phyloP scores from a whole-genome alignment of 768 basidiomycete genomes.

The Boletus reticuloceps region DNA sequence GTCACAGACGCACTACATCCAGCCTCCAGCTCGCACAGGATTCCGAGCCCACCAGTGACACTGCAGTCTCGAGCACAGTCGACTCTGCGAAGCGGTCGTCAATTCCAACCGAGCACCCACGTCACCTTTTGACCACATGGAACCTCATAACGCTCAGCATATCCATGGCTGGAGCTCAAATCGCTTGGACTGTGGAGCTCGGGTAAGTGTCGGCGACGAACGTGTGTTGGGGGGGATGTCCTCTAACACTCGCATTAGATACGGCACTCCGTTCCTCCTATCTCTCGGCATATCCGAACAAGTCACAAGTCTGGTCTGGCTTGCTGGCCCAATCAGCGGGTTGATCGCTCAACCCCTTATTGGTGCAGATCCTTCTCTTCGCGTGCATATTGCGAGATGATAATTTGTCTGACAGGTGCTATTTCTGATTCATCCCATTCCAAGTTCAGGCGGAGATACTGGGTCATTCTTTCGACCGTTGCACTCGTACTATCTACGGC shows the following conservation, averaged over 20 bases:
- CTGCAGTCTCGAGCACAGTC: slow-evolving; percentile 27
- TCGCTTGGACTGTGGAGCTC: slow-evolving; percentile 94
- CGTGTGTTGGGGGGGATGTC: background rate
- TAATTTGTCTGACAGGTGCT: slow-evolving; percentile 56
- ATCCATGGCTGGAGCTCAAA: slow-evolving; percentile 92
- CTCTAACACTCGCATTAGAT: slow-evolving; percentile 47
- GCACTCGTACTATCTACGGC: slow-evolving; percentile 78
- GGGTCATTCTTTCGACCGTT: slow-evolving; percentile 86
- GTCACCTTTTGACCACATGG: slow-evolving; percentile 47
- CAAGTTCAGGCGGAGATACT: slow-evolving; percentile 86
- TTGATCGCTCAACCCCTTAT: slow-evolving; percentile 96
- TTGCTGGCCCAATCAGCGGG: slow-evolving; percentile 92
- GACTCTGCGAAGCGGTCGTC: slow-evolving; percentile 27
- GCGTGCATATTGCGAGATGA: background rate
- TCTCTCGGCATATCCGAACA: slow-evolving; percentile 80
- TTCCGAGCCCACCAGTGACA: slow-evolving; percentile 18
- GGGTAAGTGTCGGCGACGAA: slow-evolving; percentile 52
- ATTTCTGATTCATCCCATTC: slow-evolving; percentile 93
- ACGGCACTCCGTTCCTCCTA: slow-evolving; percentile 92
- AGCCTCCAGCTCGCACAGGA: slow-evolving; percentile 22
- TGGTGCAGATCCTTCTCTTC: slow-evolving; percentile 44
- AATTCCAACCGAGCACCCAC: slow-evolving; percentile 20
- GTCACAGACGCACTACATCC: slow-evolving; percentile 28
- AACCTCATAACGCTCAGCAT: slow-evolving; percentile 80
- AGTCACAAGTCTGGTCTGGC: slow-evolving; percentile 92